These are phyloP conservation scores for Eimeria necatrix DNA, from an alignment of 169 alveolate species.

Conservation along the genomic window DNA sequence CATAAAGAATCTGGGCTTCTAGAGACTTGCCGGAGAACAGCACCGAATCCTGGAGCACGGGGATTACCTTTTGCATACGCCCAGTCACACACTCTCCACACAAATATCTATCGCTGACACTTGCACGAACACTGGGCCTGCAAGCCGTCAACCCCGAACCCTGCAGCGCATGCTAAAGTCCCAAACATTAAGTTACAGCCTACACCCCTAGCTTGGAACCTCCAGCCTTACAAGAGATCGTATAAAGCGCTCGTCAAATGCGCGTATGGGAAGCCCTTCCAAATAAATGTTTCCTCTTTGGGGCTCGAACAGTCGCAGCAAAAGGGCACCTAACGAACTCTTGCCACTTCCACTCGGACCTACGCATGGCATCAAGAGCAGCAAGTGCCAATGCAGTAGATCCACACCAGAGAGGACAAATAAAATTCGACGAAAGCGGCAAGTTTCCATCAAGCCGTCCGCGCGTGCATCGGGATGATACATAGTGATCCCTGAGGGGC, in stretches of 20 bases:
- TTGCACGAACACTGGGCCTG: neutral
- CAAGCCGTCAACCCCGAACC: neutral
- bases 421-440: too few relatives aligned
- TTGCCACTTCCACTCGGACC: conserved; percentile 95
- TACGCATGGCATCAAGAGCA: conserved; percentile 24
- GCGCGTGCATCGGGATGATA: neutral
- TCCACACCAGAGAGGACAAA: too few relatives aligned
- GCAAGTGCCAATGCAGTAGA: neutral
- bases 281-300: conserved; percentile 90
- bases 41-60: conserved; percentile 14
- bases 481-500: neutral
- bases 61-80: neutral
- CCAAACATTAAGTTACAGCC: too few relatives aligned
- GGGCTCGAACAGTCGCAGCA: conserved; percentile 86
- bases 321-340: conserved; percentile 85
- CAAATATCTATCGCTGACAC: neutral
- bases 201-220: neutral
- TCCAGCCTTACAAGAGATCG: conserved; percentile 84
- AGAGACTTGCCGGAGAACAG: neutral
- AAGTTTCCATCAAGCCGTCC: too few relatives aligned
- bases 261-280: conserved; percentile 81
- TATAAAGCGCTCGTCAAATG: conserved; percentile 33
- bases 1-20: conserved; percentile 11
- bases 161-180: neutral
- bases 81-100: neutral